Evolutionary conservation across 2,329 filamentous ascomycete genomes (phyloP).

Genomic region (Pyrenochaeta sp.): DNA sequence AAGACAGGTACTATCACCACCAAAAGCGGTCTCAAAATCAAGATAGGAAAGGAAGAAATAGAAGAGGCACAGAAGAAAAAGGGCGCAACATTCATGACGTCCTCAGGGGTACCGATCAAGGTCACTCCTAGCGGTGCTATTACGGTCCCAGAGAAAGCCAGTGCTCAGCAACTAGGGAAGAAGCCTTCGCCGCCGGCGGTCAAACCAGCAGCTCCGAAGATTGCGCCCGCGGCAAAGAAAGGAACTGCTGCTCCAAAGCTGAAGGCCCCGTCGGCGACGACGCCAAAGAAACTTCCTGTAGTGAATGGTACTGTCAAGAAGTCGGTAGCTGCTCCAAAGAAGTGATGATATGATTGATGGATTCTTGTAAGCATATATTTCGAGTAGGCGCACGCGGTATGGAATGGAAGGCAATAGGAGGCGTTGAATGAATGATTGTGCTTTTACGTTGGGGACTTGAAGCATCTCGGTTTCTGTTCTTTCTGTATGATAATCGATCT

Average conservation of each 20-base stretch:
- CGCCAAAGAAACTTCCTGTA: conserved; percentile 5
- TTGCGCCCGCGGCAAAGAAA: not conserved
- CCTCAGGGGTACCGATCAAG: conserved; percentile 45
- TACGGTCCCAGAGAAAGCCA: conserved; percentile 26
- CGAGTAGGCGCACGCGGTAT: not conserved
- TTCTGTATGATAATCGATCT: not conserved
- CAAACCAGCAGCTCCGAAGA: conserved; percentile 5
- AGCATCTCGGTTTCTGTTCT: not conserved
- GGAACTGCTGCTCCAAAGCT: not conserved
- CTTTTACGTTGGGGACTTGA: not conserved
- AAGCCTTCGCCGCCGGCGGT: conserved; percentile 7
- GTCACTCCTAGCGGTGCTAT: conserved; percentile 37
- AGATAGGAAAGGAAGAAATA: conserved; percentile 42
- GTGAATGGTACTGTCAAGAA: conserved; percentile 13
- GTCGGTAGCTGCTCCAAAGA: conserved; percentile 4
- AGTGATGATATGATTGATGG: not conserved
- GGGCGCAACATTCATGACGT: conserved; percentile 35
- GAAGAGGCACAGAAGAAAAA: conserved; percentile 43
- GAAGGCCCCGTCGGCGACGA: conserved; percentile 1
- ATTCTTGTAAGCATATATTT: not conserved
- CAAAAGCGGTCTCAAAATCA: conserved; percentile 40
- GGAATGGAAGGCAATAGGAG: not conserved
- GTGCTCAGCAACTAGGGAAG: conserved; percentile 9
- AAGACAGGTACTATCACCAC: conserved; percentile 41
- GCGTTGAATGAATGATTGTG: conserved; percentile 8